Evolutionary conservation across 2,329 filamentous ascomycete species (phyloP).

Genomic region (Colletotrichum tofieldiae): DNA sequence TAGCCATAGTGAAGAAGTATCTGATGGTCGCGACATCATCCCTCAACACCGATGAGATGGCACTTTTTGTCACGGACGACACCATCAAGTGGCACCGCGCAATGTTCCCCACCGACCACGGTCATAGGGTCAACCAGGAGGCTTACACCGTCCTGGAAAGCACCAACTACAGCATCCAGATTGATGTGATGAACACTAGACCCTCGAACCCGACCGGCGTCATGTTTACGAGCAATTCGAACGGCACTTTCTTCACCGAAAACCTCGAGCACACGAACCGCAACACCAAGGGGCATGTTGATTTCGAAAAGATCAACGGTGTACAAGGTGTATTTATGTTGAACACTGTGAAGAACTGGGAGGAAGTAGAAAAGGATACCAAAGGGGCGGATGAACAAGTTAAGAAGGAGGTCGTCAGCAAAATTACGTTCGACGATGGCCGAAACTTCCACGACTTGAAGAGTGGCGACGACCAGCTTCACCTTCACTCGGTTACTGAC

Average conservation of each 20-base stretch:
- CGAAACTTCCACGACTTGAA: conserved; percentile 85
- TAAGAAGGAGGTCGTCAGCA: conserved; percentile 79
- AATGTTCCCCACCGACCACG: conserved; percentile 88
- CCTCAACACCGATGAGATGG: conserved; percentile 88
- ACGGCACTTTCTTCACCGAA: conserved; percentile 94
- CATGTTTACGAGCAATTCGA: conserved; percentile 96
- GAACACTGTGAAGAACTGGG: conserved; percentile 89
- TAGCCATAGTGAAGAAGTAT: conserved; percentile 89
- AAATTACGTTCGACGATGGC: conserved; percentile 97
- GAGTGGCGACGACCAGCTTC: conserved; percentile 77
- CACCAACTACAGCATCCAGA: conserved; percentile 97
- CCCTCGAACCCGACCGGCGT: conserved; percentile 83
- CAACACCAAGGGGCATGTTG: conserved; percentile 81
- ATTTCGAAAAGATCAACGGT: conserved; percentile 93
- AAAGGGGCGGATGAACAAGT: conserved; percentile 49
- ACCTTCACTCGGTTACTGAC: conserved; percentile 94
- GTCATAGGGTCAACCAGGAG: conserved; percentile 77
- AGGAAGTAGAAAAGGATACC: conserved; percentile 75
- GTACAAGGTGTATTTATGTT: conserved; percentile 95
- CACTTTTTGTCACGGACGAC: conserved; percentile 90
- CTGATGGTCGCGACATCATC: conserved; percentile 88
- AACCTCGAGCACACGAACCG: conserved; percentile 96
- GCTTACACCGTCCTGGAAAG: conserved; percentile 96
- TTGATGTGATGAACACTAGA: conserved; percentile 86
- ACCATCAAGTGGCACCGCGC: conserved; percentile 91